Base-by-base conservation (phyloP, 2,329 filamentous ascomycete genomes). In the Fusarium siculi region DNA sequence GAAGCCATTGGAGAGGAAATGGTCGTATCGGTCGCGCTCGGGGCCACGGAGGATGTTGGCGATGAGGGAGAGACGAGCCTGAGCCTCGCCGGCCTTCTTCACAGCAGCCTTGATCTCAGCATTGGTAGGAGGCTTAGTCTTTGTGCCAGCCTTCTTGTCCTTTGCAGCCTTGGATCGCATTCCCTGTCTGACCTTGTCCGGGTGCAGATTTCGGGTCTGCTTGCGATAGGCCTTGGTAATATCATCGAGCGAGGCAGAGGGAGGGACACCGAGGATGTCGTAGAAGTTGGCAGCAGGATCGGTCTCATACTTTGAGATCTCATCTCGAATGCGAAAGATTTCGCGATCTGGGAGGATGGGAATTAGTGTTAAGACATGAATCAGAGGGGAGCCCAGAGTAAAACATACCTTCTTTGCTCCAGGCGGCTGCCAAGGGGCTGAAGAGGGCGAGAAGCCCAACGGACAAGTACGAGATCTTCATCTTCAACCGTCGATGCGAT, bases 181-280 rank as follows among this genome's bases (percentile, higher is more conserved):
- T 81, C 91, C 88, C 82, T 95, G 93, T 83, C 93, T 94, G 78
- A 96, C 95, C 87, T 98, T 99, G 89, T 99, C 96, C 3, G 96
- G 96, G 82, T 99, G 96, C 53, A 98, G 87, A 59, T 89, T 87
- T 73, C 92, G 89, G 50, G 95, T 93, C 84, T 92, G 94, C 85
- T 95, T 95, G 85, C 94, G 93, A 87, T 97, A 97, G 77, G 95
- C 95, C 83, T 96, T 97, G 86, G 92, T 95, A 84, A 99, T 93
- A 71, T 97, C 94, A 72, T 97, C 94, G 75, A 93, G 91, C 76
- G 88, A 92, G 68, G 95, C 96, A 66, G 87, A 88, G 67, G 90
- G 86, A 56, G 88, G 86, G 74, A 97, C 89, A 78, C 92, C 95
- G 72, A 99, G 87, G 84, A 97, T 96, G 80, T 97, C 92, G 89